Percentiles rank a stretch among this genome's conserved stretches.
phyloP scores from a whole-genome alignment of 2,329 filamentous ascomycete species.

The Akanthomyces lecanii region DNA sequence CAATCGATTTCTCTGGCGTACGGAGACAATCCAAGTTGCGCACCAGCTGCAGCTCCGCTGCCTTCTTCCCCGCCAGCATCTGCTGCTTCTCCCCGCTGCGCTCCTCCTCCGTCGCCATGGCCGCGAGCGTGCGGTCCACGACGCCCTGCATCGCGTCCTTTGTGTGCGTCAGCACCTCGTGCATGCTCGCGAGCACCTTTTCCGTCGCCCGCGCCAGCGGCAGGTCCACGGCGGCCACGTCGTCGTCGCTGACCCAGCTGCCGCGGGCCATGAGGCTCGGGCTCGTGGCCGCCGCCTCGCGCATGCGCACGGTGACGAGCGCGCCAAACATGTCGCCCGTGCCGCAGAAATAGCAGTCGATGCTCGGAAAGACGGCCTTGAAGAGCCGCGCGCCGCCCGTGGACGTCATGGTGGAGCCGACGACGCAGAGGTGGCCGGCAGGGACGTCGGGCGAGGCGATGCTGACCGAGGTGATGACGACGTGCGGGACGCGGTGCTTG shows the following conservation, averaged over 20 bases:
- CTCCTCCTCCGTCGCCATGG: conserved; percentile 39
- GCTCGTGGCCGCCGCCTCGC: conserved; percentile 60
- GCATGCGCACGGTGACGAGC: conserved; percentile 78
- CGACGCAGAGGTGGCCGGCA: conserved; percentile 58
- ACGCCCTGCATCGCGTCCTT: conserved; percentile 57
- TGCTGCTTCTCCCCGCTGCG: conserved; percentile 55
- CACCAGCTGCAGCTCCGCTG: conserved; percentile 82
- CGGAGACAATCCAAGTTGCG: conserved; percentile 67
- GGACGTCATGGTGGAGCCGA: conserved; percentile 69
- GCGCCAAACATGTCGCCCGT: conserved; percentile 99
- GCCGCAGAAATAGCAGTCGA: conserved; percentile 92
- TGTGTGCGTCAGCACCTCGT: conserved; percentile 70
- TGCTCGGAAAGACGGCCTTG: conserved; percentile 77
- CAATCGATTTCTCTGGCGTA: conserved; percentile 61
- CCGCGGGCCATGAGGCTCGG: conserved; percentile 45
- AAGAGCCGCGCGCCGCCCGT: conserved; percentile 73
- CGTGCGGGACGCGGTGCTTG: conserved; percentile 73
- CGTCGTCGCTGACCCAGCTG: conserved; percentile 75
- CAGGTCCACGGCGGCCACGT: conserved; percentile 63
- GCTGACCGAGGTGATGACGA: conserved; percentile 87
- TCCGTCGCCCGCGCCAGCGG: conserved; percentile 80
- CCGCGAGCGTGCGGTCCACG: conserved; percentile 40
- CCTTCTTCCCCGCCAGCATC: conserved; percentile 65
- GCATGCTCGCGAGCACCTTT: conserved; percentile 90
- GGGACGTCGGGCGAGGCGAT: conserved; percentile 52